Evolutionary conservation across 2,329 filamentous ascomycete genomes (phyloP).

Genomic region (Penicillium sp.): DNA sequence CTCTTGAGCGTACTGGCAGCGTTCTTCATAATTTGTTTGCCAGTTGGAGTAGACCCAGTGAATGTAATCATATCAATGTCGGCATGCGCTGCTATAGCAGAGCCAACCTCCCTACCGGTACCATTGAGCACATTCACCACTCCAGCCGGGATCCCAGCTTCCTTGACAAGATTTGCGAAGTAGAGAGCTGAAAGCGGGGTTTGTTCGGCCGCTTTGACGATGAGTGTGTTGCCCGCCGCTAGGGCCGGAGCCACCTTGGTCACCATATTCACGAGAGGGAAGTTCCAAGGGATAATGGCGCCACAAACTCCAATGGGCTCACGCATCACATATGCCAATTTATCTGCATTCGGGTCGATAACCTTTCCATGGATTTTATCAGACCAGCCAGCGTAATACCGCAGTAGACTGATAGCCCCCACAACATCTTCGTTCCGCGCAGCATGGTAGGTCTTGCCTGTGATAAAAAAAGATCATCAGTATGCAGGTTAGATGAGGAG

Average conservation of each 20-base stretch:
- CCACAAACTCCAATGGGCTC: neutral
- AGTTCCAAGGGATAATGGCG: neutral
- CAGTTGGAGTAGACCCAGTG: conserved; percentile 3
- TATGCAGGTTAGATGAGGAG: too few species aligned
- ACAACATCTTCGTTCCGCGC: too few species aligned
- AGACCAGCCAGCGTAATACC: too few species aligned
- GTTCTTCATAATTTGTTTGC: conserved; percentile 2
- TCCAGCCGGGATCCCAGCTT: conserved; percentile 18
- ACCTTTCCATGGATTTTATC: too few species aligned
- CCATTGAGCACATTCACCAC: conserved; percentile 19
- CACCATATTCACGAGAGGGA: neutral
- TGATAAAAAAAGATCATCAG: too few species aligned
- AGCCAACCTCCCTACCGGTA: conserved; percentile 13
- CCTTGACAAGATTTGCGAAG: conserved; percentile 15
- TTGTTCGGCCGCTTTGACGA: neutral
- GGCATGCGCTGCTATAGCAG: conserved; percentile 1
- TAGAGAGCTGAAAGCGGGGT: conserved; percentile 5
- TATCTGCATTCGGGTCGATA: too few species aligned
- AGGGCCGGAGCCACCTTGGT: neutral
- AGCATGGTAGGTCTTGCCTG: too few species aligned
- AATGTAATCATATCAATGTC: conserved; percentile 1
- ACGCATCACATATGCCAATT: neutral
- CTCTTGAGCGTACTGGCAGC: conserved; percentile 32
- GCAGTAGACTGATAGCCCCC: too few species aligned
- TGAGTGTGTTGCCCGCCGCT: neutral